These are phyloP conservation scores for Cutaneotrichosporon sp. DNA, from an alignment of 1,284 basidiomycete genomes.

Conservation along the genomic window DNA sequence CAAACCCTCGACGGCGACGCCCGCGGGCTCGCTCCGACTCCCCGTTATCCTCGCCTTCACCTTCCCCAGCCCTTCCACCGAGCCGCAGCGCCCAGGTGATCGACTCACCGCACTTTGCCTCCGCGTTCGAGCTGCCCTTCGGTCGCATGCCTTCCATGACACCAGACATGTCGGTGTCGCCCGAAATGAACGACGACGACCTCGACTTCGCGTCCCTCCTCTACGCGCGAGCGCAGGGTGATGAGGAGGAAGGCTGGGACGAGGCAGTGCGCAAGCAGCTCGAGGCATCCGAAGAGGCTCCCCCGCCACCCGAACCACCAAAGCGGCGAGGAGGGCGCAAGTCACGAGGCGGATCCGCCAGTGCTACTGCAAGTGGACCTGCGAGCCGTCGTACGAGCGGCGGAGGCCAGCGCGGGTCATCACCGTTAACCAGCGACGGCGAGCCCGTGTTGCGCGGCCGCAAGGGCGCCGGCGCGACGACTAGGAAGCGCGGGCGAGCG, in stretches of 20 bases:
- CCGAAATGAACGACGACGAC: slow-evolving; percentile 4
- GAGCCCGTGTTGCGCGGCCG: slow-evolving; percentile 1
- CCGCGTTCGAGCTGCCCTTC: slow-evolving; percentile 21
- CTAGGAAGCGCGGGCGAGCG: neutral
- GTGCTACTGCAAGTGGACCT: neutral
- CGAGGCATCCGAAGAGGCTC: neutral
- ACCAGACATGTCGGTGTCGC: slow-evolving; percentile 4
- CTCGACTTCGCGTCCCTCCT: slow-evolving; percentile 11
- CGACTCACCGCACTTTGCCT: slow-evolving; percentile 23
- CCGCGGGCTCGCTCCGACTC: slow-evolving; percentile 19
- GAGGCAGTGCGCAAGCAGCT: slow-evolving; percentile 19
- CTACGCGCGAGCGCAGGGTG: slow-evolving; percentile 14
- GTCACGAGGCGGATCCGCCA: neutral
- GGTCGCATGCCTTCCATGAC: neutral
- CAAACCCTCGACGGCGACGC: slow-evolving; percentile 17
- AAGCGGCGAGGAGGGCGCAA: neutral
- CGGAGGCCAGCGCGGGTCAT: neutral
- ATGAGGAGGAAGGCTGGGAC: slow-evolving; percentile 17
- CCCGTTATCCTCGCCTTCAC: slow-evolving; percentile 16
- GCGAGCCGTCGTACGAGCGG: slow-evolving; percentile 5
- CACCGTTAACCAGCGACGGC: slow-evolving; percentile 3
- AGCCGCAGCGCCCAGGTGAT: slow-evolving; percentile 21
- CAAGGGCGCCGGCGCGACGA: neutral
- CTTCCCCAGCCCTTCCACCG: slow-evolving; percentile 8
- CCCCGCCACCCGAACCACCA: neutral